Evolutionary conservation across 2,329 filamentous ascomycete genomes (phyloP).

Genomic region (Apiospora aurea): DNA sequence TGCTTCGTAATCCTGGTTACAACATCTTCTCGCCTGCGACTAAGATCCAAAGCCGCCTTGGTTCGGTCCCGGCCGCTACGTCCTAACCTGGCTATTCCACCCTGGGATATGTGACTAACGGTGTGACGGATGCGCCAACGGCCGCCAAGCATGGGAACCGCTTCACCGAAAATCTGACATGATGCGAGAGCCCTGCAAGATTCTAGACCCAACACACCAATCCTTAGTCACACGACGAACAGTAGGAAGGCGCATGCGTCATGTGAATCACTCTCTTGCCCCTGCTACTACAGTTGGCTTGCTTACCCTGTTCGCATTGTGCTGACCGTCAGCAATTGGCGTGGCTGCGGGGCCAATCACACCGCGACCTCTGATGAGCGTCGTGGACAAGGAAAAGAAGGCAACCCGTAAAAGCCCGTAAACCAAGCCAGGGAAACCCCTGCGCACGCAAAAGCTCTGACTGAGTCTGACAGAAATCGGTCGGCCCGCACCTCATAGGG

Average conservation of each 20-base stretch:
- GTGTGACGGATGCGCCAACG: not conserved
- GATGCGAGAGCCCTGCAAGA: not conserved
- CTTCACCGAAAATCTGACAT: constrained; percentile 19
- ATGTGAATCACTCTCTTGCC: not conserved
- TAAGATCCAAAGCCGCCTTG: too few relatives aligned
- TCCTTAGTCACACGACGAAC: not conserved
- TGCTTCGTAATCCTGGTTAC: not conserved
- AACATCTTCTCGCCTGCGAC: not conserved
- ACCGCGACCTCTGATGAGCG: not conserved
- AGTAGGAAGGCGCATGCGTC: not conserved
- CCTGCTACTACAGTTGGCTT: not conserved
- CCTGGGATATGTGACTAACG: not conserved
- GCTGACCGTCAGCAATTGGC: not conserved
- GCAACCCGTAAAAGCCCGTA: not conserved
- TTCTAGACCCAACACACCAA: too few relatives aligned
- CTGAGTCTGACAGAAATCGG: not conserved
- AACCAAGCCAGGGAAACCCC: not conserved
- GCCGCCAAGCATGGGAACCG: not conserved
- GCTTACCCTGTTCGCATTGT: not conserved
- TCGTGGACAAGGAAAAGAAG: too few relatives aligned
- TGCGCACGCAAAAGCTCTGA: not conserved
- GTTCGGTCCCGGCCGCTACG: not conserved
- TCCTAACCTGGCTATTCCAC: not conserved
- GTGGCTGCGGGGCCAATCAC: not conserved
- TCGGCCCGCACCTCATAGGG: not conserved